phyloP scores from a whole-genome alignment of 78 protist species.

The Dictyostelium brefeldianum region DNA sequence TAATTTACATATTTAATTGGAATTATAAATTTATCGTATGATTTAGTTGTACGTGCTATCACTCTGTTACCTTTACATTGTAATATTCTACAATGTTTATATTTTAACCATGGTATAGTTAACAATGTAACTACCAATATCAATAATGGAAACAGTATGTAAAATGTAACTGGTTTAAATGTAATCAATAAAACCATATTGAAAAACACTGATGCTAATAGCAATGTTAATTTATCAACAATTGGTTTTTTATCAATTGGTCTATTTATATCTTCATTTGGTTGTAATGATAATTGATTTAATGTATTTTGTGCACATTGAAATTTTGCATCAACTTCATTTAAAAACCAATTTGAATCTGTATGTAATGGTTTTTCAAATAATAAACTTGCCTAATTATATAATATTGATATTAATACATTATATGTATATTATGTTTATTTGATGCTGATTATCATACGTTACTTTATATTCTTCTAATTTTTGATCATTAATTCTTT shows the following conservation, averaged over 20 bases:
- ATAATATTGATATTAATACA: too few species aligned
- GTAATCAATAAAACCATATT: not conserved
- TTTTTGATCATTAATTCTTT: too few species aligned
- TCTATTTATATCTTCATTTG: not conserved
- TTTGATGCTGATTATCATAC: too few species aligned
- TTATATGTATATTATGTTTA: too few species aligned
- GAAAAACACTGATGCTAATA: not conserved
- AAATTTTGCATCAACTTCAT: not conserved
- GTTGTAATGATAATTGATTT: not conserved
- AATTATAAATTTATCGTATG: not conserved
- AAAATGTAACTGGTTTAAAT: not conserved
- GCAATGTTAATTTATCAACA: not conserved
- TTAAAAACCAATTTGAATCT: not conserved
- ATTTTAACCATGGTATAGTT: not conserved
- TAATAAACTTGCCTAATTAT: too few species aligned
- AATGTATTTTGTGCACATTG: not conserved
- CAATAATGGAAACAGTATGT: not conserved
- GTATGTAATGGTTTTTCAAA: not conserved
- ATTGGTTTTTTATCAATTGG: not conserved
- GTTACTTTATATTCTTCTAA: too few species aligned
- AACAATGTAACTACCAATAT: not conserved
- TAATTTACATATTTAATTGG: not conserved
- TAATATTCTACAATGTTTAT: not conserved
- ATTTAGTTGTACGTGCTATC: not conserved
- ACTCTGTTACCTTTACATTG: not conserved